Evolutionary conservation across 768 basidiomycete species (phyloP).

Genomic region (Leccinum variicolor): DNA sequence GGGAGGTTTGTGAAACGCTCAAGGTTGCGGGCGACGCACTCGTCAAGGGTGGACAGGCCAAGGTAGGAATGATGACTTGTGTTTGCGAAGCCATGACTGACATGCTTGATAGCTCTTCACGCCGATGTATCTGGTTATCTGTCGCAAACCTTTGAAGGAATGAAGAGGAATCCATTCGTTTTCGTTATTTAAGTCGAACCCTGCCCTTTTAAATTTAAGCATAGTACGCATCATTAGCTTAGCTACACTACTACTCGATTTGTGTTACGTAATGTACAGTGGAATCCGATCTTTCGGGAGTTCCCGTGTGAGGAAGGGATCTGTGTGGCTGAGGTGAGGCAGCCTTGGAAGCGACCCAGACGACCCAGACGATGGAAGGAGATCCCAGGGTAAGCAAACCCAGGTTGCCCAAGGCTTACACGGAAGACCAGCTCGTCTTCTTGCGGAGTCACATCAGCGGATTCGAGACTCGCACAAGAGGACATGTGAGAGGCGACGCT

Average conservation of each 20-base stretch:
- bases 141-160: slow-evolving; percentile 44
- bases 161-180: background rate
- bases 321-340: slow-evolving; percentile 20
- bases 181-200: background rate
- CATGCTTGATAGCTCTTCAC: slow-evolving; percentile 65
- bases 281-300: slow-evolving; percentile 28
- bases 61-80: slow-evolving; percentile 45
- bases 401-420: slow-evolving; percentile 63
- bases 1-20: slow-evolving; percentile 82
- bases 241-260: background rate
- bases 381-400: slow-evolving; percentile 67
- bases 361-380: slow-evolving; percentile 35
- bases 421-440: slow-evolving; percentile 59
- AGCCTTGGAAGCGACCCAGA: slow-evolving; percentile 3
- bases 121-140: slow-evolving; percentile 77
- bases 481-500: slow-evolving; percentile 61
- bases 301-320: slow-evolving; percentile 15
- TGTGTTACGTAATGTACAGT: background rate
- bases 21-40: slow-evolving; percentile 78
- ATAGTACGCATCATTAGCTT: background rate
- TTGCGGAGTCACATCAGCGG: slow-evolving; percentile 50
- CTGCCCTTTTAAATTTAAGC: background rate
- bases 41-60: slow-evolving; percentile 80
- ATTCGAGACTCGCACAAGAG: slow-evolving; percentile 57
- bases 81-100: background rate